Conservation (phyloP, 2,329 filamentous ascomycete species). For the Ilyonectria sp. region DNA sequence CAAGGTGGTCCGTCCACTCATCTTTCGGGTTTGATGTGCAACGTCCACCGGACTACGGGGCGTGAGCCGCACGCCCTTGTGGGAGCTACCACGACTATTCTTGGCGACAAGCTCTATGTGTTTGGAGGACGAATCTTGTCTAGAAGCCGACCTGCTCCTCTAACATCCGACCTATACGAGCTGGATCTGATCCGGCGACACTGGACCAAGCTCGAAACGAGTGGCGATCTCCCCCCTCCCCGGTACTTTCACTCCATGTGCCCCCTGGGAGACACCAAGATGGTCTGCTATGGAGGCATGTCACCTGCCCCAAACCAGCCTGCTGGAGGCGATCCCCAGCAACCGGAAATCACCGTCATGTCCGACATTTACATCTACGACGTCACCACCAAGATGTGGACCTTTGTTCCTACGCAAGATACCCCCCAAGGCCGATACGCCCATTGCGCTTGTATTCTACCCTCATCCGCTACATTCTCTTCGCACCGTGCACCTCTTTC, state of each 20-base stretch:
- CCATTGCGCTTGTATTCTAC: conserved; percentile 93
- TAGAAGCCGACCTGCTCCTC: conserved; percentile 80
- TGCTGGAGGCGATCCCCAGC: conserved; percentile 65
- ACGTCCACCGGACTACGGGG: conserved; percentile 88
- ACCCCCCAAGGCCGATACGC: conserved; percentile 95
- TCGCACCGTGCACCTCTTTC: conserved; percentile 88
- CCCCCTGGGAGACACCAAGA: conserved; percentile 91
- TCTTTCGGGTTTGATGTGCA: conserved; percentile 78
- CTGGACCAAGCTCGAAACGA: conserved; percentile 91
- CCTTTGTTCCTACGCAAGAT: conserved; percentile 83
- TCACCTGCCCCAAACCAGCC: conserved; percentile 78
- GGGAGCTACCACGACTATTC: conserved; percentile 92
- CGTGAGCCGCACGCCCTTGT: conserved; percentile 92
- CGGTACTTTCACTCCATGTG: conserved; percentile 99
- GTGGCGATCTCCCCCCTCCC: conserved; percentile 88
- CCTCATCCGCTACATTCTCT: conserved; percentile 88
- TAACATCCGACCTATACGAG: conserved; percentile 94
- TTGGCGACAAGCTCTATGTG: conserved; percentile 96
- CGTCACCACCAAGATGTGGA: conserved; percentile 86
- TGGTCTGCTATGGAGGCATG: conserved; percentile 99
- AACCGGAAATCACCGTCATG: conserved; percentile 95
- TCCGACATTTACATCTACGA: conserved; percentile 98
- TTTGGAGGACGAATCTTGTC: conserved; percentile 94
- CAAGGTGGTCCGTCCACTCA: conserved; percentile 66
- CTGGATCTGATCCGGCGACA: conserved; percentile 91